A percentile compares a stretch with the other conserved stretches of the same genome.
Conservation (phyloP, 805 yeast genomes). For the Candida michaelii region DNA sequence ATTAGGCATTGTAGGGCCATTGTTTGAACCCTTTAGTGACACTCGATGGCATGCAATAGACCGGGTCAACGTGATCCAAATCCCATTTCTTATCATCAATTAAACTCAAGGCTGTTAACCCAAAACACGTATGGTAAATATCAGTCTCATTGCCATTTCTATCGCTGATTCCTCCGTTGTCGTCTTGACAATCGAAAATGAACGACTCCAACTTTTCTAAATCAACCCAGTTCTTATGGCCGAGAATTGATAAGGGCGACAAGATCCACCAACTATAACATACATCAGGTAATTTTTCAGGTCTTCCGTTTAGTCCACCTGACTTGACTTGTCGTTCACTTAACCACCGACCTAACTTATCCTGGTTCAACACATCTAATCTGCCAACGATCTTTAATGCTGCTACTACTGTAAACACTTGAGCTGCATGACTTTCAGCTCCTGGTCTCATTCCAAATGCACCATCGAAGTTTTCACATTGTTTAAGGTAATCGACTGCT, state of each 20-base stretch:
- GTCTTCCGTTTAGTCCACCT: conserved; percentile 96
- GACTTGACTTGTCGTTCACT: conserved; percentile 79
- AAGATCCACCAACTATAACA: conserved; percentile 99
- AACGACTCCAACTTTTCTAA: conserved; percentile 58
- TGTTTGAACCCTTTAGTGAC: conserved; percentile 35
- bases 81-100: conserved; percentile 52
- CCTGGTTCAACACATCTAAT: conserved; percentile 44
- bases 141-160: conserved; percentile 89
- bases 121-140: conserved; percentile 90
- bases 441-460: conserved; percentile 94
- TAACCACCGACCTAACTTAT: conserved; percentile 75
- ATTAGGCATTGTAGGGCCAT: conserved; percentile 27
- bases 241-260: conserved; percentile 68
- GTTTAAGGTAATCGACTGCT: conserved; percentile 62
- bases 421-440: conserved; percentile 94
- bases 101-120: conserved; percentile 82
- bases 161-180: conserved; percentile 88
- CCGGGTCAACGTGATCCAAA: conserved; percentile 73
- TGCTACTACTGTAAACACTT: conserved; percentile 82
- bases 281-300: conserved; percentile 94
- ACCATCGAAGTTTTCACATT: conserved; percentile 91
- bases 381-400: conserved; percentile 67
- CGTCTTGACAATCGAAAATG: conserved; percentile 79
- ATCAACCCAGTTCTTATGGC: conserved; percentile 76
- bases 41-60: conserved; percentile 76